Evolutionary conservation across 257 asterid genomes (phyloP), one percentile per base, ranked within the genome.

Genomic region (Salvia hispanica): DNA sequence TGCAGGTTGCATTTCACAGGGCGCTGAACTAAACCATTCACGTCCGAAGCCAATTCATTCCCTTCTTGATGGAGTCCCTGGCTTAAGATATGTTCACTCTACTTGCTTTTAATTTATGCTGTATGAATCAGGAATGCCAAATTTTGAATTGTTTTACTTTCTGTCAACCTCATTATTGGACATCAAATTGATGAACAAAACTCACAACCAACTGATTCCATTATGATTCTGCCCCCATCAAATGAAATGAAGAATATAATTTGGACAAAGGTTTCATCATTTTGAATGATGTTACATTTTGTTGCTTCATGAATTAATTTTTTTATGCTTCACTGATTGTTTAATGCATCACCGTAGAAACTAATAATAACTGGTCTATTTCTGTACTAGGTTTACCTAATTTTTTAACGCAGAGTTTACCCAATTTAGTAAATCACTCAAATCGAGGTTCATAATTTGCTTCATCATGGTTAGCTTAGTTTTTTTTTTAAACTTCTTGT

Each of bases 1-100:
- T 37, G 80, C 87, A 91, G 98, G 98, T 89, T 67, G 87, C 98
- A 42, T 92, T 84, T 76, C 98, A 92, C 87, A 92, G 81, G 84
- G 70, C 96, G 18, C 67, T 92, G 59, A 87, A 81, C 73, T 74
- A 45, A 31, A 39, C 51, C 55, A 4, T 7, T 15, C 43, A 18
- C 56, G 51, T 15, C 21, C 18, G 45, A 67, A 60, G 62, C 51
- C 42, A 40, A 54, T 53, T 33, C 53, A 13, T 11, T 67, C 16
- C 33, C 66, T 69, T 51, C 57, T 16, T 25, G 79, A 61, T 44
- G 46, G 39, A 28, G 54, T 63, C 13, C 46, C 66, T 37, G 62
- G 76, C 67, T 16, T 43, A 62, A 68, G 76, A 62, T 78, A 63
- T 61, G 69, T 50, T 68, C 58, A 40, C 64, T 58, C n/a, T 51